Evolutionary conservation across 2,329 filamentous ascomycete species (phyloP), one percentile per base, ranked within the genome.

Genomic region (Colletotrichum musae): DNA sequence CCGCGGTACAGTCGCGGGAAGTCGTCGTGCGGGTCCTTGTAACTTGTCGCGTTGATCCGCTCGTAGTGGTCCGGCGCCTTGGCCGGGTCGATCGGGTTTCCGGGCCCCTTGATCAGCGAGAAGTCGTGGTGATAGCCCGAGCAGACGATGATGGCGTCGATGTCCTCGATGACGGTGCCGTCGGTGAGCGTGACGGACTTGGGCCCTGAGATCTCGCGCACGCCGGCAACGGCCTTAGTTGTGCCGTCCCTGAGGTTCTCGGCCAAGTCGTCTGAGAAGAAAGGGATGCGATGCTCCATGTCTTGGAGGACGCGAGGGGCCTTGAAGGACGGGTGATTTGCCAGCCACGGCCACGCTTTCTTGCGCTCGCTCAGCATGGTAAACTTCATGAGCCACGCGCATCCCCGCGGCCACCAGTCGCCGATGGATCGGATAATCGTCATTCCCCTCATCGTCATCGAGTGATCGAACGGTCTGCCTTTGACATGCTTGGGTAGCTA

Each of bases 71-170:
- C 77, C 16, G 77, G 74, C 4, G 77, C 73, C n/a, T 72, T 69
- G 2, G 66, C 70, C 5, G 73, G 58, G 43, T 79, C 71, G 12
- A 72, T 73, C n/a, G 75, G 77, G 56, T 77, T 68, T 5, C 74
- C 77, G 6, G 71, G 50, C 2, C 76, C 77, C n/a, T 74, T 66
- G 24, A 79, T 60, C 0, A 77, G 50, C 6, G 77, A 77, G 51
- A 78, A 73, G 59, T 77, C 75, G 48, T 75, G 73, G n/a, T 72
- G 64, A 50, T 79, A 80, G 1, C 79, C 79, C 0, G 77, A 75
- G 67, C 77, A 79, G 64, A 76, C 72, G 51, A 80, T 72, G 56
- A 80, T 76, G 63, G 75, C 74, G 56, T 80, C 79, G 4, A 80
- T 72, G 21, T 79, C 76, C 9, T 77, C 73, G 28, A 80, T 50